Evolutionary conservation across 768 basidiomycete species (phyloP).

Genomic region (Lactarius deliciosus): DNA sequence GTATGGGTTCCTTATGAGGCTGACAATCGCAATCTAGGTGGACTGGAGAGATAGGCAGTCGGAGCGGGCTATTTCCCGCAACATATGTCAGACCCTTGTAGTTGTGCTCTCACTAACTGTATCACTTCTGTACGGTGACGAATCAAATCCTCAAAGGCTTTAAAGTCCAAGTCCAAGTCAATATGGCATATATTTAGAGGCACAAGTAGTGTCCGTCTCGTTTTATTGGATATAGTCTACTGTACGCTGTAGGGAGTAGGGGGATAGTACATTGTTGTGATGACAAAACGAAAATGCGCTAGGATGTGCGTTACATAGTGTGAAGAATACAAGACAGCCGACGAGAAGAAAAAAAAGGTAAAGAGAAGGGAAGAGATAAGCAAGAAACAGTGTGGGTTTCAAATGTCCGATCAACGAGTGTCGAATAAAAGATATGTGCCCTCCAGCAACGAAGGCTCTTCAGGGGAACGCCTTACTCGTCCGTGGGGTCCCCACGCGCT

Average conservation of each 20-base stretch:
- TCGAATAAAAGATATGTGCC: slow-evolving; percentile 20
- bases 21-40: slow-evolving; percentile 25
- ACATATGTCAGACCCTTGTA: slow-evolving; percentile 27
- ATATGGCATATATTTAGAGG: slow-evolving; percentile 5
- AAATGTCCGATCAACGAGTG: slow-evolving; percentile 24
- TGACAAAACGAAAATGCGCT: slow-evolving; percentile 26
- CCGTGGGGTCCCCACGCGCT: slow-evolving; percentile 14
- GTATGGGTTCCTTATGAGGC: neutral
- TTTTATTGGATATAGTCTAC: slow-evolving; percentile 16
- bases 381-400: slow-evolving; percentile 15
- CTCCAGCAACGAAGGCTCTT: slow-evolving; percentile 20
- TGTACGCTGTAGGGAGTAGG: slow-evolving; percentile 6
- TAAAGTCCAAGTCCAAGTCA: slow-evolving; percentile 2
- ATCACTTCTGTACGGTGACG: neutral
- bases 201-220: slow-evolving; percentile 18
- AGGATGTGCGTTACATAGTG: slow-evolving; percentile 26
- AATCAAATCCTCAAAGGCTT: neutral
- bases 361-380: slow-evolving; percentile 16
- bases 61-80: slow-evolving; percentile 28
- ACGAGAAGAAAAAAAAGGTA: neutral
- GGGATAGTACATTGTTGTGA: slow-evolving; percentile 22
- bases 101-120: neutral
- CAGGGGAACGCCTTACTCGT: slow-evolving; percentile 1
- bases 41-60: slow-evolving; percentile 26
- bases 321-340: slow-evolving; percentile 13